Conservation (phyloP, 2,329 filamentous ascomycete genomes). For the Xylaria sp. region DNA sequence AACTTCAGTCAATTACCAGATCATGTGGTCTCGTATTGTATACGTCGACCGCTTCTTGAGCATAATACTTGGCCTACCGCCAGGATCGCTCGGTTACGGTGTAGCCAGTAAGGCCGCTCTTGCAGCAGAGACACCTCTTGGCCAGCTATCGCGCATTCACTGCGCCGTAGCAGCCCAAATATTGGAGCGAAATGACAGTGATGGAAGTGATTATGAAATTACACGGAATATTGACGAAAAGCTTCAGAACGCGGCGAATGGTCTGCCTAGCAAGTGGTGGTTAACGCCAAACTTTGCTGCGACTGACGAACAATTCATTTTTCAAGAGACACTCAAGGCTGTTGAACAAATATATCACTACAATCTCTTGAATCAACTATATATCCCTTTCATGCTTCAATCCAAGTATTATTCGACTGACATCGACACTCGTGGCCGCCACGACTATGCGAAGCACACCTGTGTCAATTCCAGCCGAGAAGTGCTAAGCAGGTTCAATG, state of each 20-base stretch:
- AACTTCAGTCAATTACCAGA: slow-evolving; percentile 11
- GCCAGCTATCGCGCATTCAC: slow-evolving; percentile 13
- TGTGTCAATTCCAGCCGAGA: slow-evolving; percentile 52
- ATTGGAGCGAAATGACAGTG: slow-evolving; percentile 50
- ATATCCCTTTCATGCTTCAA: slow-evolving; percentile 56
- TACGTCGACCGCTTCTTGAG: slow-evolving; percentile 10
- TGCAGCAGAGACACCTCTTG: neutral
- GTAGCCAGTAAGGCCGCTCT: neutral
- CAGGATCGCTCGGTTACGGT: slow-evolving; percentile 12
- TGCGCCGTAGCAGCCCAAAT: slow-evolving; percentile 44
- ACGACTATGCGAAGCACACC: slow-evolving; percentile 47
- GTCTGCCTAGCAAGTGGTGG: slow-evolving; percentile 53
- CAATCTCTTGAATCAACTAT: slow-evolving; percentile 54
- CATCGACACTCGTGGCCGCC: slow-evolving; percentile 31
- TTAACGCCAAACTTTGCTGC: slow-evolving; percentile 40
- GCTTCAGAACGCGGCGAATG: slow-evolving; percentile 47
- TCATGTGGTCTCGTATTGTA: slow-evolving; percentile 20
- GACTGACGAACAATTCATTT: slow-evolving; percentile 1
- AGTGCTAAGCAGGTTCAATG: slow-evolving; percentile 50
- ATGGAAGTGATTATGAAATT: slow-evolving; percentile 39
- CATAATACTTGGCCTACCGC: slow-evolving; percentile 17
- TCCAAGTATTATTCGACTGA: neutral
- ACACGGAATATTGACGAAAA: slow-evolving; percentile 49
- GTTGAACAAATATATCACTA: slow-evolving; percentile 55
- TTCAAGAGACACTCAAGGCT: slow-evolving; percentile 49